These are phyloP conservation scores for Candida labiduridarum DNA, from an alignment of 1,139 yeast species.

Conservation along the genomic window DNA sequence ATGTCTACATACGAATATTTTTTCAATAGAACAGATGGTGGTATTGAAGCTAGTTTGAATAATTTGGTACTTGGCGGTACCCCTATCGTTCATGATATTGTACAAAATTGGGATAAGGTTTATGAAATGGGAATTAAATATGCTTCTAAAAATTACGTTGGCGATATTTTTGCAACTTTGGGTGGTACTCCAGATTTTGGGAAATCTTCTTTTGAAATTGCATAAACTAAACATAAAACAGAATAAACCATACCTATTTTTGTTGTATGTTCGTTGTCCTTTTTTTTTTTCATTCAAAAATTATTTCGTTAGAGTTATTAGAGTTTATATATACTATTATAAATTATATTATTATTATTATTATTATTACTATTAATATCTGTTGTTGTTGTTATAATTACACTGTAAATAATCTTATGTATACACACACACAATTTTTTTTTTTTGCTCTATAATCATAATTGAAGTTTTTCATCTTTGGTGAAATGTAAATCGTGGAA, in stretches of 20 bases:
- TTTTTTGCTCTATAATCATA: neutral
- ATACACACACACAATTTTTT: too few relatives aligned
- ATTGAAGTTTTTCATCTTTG: conserved; percentile 1
- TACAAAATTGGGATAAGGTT: conserved; percentile 52
- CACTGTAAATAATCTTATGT: too few relatives aligned
- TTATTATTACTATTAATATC: neutral
- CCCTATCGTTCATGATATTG: conserved; percentile 57
- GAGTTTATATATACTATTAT: neutral
- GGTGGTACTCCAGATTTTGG: conserved; percentile 40
- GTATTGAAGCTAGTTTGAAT: conserved; percentile 48
- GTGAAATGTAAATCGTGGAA: neutral
- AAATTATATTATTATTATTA: neutral
- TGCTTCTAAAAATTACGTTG: conserved; percentile 55
- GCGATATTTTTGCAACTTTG: conserved; percentile 59
- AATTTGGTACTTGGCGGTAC: conserved; percentile 59
- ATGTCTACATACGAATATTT: conserved; percentile 53
- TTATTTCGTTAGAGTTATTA: too few relatives aligned
- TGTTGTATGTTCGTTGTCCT: neutral
- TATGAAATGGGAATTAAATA: conserved; percentile 41
- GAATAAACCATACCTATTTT: neutral
- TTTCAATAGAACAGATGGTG: conserved; percentile 54
- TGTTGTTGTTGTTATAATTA: too few relatives aligned
- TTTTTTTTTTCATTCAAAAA: neutral
- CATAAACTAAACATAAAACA: conserved; percentile 14
- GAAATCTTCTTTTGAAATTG: conserved; percentile 20